Evolutionary conservation across 2,329 filamentous ascomycete genomes (phyloP).

Genomic region (Mycocentrospora acerina): DNA sequence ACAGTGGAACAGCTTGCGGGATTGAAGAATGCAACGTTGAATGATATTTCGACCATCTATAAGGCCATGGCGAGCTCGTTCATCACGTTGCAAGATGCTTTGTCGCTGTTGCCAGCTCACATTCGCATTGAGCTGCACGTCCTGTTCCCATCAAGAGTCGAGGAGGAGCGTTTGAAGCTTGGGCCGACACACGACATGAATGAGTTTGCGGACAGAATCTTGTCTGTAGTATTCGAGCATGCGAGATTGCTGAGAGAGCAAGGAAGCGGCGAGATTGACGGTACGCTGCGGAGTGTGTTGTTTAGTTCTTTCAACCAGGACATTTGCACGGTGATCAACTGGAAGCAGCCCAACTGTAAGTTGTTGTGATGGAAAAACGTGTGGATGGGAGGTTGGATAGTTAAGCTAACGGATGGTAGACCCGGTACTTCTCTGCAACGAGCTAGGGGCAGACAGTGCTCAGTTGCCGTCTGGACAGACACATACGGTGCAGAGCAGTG

Average conservation of each 20-base stretch:
- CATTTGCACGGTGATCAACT: slow-evolving; percentile 92
- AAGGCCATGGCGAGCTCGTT: slow-evolving; percentile 73
- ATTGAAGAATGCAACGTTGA: slow-evolving; percentile 25
- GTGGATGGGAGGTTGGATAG: not conserved
- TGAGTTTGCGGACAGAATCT: slow-evolving; percentile 76
- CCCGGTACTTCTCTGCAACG: slow-evolving; percentile 92
- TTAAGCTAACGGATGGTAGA: slow-evolving; percentile 50
- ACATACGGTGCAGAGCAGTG: slow-evolving; percentile 59
- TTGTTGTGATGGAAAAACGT: slow-evolving; percentile 8
- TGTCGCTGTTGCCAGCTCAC: slow-evolving; percentile 71
- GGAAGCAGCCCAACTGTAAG: slow-evolving; percentile 96
- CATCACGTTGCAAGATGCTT: slow-evolving; percentile 74
- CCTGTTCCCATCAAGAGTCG: slow-evolving; percentile 75
- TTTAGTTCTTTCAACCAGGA: slow-evolving; percentile 92
- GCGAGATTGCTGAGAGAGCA: slow-evolving; percentile 67
- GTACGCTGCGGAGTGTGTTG: slow-evolving; percentile 80
- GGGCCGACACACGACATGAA: slow-evolving; percentile 83
- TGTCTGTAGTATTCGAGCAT: slow-evolving; percentile 88
- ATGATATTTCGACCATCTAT: slow-evolving; percentile 62
- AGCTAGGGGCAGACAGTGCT: slow-evolving; percentile 68
- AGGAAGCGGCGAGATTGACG: slow-evolving; percentile 55
- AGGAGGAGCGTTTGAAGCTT: slow-evolving; percentile 70
- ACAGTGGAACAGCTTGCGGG: slow-evolving; percentile 24
- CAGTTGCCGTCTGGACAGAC: slow-evolving; percentile 33
- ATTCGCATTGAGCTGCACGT: slow-evolving; percentile 93